Evolutionary conservation across 768 basidiomycete species (phyloP), one percentile per base, ranked within the genome.

Genomic region (Sutorius australiensis): DNA sequence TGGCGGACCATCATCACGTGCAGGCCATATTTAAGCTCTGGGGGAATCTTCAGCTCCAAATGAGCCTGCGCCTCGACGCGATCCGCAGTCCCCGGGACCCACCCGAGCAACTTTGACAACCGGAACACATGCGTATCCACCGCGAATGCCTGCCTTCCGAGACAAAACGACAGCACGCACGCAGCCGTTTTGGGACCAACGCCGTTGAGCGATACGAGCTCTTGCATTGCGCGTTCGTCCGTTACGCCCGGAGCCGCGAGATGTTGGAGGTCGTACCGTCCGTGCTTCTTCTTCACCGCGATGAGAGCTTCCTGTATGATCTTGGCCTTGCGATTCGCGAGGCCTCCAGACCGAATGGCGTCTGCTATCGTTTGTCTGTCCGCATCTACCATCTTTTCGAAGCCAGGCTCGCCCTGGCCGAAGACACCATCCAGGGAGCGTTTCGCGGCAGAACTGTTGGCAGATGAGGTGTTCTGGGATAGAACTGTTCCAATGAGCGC

Each of bases 81-180:
- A 60, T 81, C 75, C 14, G 80, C 77, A 24, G 51, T 60, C 47
- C 58, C 44, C 3, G 75, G 75, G n/a, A 75, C 72, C 75, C 75
- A 76, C 4, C 72, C 73, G 17, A 67, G 44, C 48, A 83, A 51
- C 47, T 70, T 78, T 64, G 75, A 76, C 50, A 83, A 62, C 13
- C 82, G 72, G 59, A 76, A 84, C 24, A 85, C 77, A 55, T 84
- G 82, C 8, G 83, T 85, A 54, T 85, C 83, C 45, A 85, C 83
- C 0, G 83, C 80, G 51, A 84, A 84, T 0, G 80, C 79, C 41
- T 79, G 72, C n/a, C 83, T 72, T 5, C 78, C 81, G 7, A 85
- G 70, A 56, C 80, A 82, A 63, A 84, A 82, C 21, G 83, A 71
- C 12, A 84, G 65, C 0, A 85, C 82, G 53, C 83, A 84, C 1